Evolutionary conservation across 163 green algal species (phyloP).

Genomic region (Chloroidium sp.): DNA sequence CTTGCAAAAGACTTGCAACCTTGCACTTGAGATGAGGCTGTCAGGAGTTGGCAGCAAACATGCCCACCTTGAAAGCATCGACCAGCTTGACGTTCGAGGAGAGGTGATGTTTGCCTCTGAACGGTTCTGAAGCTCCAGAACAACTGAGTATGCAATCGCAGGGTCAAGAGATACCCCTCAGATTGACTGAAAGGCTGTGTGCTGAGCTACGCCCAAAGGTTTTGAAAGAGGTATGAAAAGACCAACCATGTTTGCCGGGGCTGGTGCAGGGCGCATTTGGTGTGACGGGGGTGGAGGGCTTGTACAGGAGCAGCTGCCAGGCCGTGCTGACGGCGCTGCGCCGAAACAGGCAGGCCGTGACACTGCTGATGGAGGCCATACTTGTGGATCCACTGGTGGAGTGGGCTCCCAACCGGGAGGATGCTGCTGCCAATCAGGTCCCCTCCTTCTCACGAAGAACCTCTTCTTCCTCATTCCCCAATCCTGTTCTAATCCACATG

Average conservation of each 20-base stretch:
- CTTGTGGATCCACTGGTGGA: slow-evolving; percentile 48
- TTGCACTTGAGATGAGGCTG: not conserved
- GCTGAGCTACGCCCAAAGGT: too few species aligned
- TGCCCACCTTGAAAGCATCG: too few species aligned
- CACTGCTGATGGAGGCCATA: slow-evolving; percentile 39
- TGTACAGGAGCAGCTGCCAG: slow-evolving; percentile 33
- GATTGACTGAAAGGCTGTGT: too few species aligned
- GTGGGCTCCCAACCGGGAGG: slow-evolving; percentile 44
- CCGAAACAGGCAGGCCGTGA: slow-evolving; percentile 8
- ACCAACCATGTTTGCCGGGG: too few species aligned
- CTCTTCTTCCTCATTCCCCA: too few species aligned
- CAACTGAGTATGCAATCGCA: too few species aligned
- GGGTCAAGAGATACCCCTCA: too few species aligned
- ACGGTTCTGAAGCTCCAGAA: too few species aligned
- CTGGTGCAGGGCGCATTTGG: slow-evolving; percentile 46
- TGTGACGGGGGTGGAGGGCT: slow-evolving; percentile 41
- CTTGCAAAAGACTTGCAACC: not conserved
- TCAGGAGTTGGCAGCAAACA: not conserved
- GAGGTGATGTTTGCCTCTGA: too few species aligned
- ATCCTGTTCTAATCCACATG: too few species aligned
- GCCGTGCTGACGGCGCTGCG: slow-evolving; percentile 32
- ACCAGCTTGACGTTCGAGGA: too few species aligned
- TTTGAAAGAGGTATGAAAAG: too few species aligned
- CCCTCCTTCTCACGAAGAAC: not conserved
- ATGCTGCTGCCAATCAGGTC: slow-evolving; percentile 23